Conservation (phyloP, 2,329 filamentous ascomycete species). For the Calonectria naviculata region DNA sequence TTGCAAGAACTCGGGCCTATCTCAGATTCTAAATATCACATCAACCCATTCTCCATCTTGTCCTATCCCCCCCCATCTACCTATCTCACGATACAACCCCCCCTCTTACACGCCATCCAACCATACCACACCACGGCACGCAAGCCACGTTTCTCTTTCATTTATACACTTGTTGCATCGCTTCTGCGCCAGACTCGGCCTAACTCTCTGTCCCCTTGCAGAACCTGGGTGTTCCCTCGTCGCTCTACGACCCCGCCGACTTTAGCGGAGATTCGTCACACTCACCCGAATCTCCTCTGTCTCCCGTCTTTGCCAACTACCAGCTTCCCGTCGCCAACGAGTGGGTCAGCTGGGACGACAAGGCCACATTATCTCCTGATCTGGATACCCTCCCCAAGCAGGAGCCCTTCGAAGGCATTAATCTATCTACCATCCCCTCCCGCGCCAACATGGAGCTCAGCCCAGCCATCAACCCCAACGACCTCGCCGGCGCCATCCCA, state of each 20-base stretch:
- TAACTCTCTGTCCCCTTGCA: conserved; percentile 30
- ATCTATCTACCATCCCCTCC: conserved; percentile 39
- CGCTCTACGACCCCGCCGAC: conserved; percentile 42
- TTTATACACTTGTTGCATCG: not conserved
- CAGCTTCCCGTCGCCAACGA: conserved; percentile 42
- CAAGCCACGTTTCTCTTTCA: not conserved
- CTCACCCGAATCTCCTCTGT: conserved; percentile 41
- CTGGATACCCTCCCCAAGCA: conserved; percentile 41
- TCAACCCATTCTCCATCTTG: conserved; percentile 13
- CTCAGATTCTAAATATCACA: conserved; percentile 26
- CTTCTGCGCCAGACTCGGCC: conserved; percentile 17
- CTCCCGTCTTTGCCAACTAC: conserved; percentile 41
- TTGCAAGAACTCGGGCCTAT: conserved; percentile 25
- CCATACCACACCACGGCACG: conserved; percentile 30
- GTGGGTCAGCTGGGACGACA: conserved; percentile 43
- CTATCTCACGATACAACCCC: conserved; percentile 2
- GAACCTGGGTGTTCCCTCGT: conserved; percentile 34
- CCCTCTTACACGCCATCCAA: conserved; percentile 23
- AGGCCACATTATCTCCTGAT: conserved; percentile 41
- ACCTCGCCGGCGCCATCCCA: conserved; percentile 38
- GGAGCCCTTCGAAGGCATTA: conserved; percentile 41
- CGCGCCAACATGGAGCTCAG: conserved; percentile 42
- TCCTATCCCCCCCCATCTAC: conserved; percentile 14
- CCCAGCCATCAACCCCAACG: conserved; percentile 42
- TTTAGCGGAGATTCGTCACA: conserved; percentile 42